phyloP scores from a whole-genome alignment of 2,329 filamentous ascomycete genomes.

The Amauroascus niger region DNA sequence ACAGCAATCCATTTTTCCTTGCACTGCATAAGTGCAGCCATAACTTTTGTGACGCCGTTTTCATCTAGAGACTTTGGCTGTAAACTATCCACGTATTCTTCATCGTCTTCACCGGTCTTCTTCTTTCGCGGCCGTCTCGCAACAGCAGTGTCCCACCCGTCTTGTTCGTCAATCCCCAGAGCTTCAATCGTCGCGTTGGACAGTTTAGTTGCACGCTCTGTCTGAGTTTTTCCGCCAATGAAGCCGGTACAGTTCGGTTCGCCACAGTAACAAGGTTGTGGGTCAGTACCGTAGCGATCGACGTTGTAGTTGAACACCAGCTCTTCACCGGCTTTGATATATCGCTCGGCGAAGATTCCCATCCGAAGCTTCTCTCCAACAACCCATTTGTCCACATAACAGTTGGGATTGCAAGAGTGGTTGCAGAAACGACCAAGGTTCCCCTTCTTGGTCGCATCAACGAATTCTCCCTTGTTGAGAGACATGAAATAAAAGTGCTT shows the following conservation, averaged over 20 bases:
- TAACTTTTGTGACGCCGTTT: constrained; percentile 80
- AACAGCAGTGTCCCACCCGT: constrained; percentile 83
- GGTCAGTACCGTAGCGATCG: constrained; percentile 91
- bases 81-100: constrained; percentile 88
- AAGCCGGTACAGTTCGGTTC: constrained; percentile 92
- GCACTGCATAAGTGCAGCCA: constrained; percentile 93
- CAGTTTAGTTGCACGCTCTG: constrained; percentile 85
- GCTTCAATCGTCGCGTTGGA: constrained; percentile 85
- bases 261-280: constrained; percentile 92
- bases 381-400: constrained; percentile 99
- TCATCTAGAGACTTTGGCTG: constrained; percentile 70
- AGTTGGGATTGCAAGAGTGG: constrained; percentile 97
- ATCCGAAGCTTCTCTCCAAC: constrained; percentile 94
- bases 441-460: constrained; percentile 93
- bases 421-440: constrained; percentile 97
- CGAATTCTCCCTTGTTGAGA: constrained; percentile 87
- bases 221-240: constrained; percentile 96
- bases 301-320: constrained; percentile 99
- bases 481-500: constrained; percentile 99
- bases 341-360: constrained; percentile 90
- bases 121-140: constrained; percentile 88
- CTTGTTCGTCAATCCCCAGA: constrained; percentile 83
- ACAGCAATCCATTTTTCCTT: constrained; percentile 99
- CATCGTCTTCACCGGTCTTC: constrained; percentile 81
- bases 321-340: constrained; percentile 81